Conservation (phyloP, 768 basidiomycete species). For the Tylopilus intermedius region DNA sequence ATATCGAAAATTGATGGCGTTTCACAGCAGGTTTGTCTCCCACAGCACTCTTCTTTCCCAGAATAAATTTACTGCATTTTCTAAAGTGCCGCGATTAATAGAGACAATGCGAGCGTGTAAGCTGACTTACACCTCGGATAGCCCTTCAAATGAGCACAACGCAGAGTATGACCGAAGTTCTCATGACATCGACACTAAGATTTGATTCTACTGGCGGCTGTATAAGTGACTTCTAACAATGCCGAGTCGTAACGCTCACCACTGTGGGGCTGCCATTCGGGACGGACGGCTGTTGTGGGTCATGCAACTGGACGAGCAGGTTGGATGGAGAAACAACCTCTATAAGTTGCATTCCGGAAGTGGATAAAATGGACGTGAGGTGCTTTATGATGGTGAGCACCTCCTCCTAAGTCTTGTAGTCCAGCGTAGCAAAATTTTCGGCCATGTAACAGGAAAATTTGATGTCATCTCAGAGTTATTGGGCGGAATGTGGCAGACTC, state of each 20-base stretch:
- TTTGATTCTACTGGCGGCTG: conserved; percentile 3
- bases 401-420: conserved; percentile 96
- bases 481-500: too few relatives aligned
- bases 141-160: conserved; percentile 79
- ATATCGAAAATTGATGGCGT: conserved; percentile 56
- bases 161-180: conserved; percentile 70
- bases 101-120: neutral
- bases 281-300: conserved; percentile 12
- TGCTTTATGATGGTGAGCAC: too few relatives aligned
- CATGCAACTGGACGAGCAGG: conserved; percentile 57
- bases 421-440: conserved; percentile 87
- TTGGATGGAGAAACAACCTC: conserved; percentile 72
- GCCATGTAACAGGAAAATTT: conserved; percentile 89
- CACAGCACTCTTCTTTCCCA: conserved; percentile 83
- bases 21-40: conserved; percentile 78
- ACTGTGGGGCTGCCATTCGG: neutral
- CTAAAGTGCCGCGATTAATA: conserved; percentile 34
- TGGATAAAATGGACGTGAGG: too few relatives aligned
- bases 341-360: conserved; percentile 76
- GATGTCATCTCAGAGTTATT: conserved; percentile 68
- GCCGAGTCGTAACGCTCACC: conserved; percentile 2
- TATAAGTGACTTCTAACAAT: neutral
- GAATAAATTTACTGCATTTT: conserved; percentile 85
- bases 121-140: conserved; percentile 82
- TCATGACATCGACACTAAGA: conserved; percentile 36